Evolutionary conservation across 179 eudicot species (phyloP).

Genomic region (Silene coronaria): DNA sequence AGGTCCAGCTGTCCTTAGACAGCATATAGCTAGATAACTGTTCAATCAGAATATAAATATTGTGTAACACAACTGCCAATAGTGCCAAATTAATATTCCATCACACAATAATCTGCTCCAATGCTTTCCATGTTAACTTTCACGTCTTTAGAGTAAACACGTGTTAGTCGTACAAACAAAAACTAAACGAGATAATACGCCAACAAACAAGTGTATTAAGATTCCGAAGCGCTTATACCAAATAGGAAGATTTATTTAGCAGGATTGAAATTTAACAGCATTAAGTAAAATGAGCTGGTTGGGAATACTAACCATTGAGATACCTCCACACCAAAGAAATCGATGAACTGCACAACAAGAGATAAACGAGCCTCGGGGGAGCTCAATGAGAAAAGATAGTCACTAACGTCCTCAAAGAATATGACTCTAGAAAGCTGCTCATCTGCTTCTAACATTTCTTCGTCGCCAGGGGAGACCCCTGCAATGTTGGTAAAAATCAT

Average conservation of each 20-base stretch:
- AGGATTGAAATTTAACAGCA: not conserved
- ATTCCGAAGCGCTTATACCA: not conserved
- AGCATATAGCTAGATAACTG: not conserved
- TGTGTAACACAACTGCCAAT: not conserved
- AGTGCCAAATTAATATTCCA: not conserved
- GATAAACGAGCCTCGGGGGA: constrained; percentile 72
- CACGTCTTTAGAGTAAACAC: not conserved
- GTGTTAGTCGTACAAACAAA: not conserved
- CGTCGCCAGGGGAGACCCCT: constrained; percentile 33
- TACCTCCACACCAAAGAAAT: constrained; percentile 77
- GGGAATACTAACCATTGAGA: constrained; percentile 59
- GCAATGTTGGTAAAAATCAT: constrained; percentile 21
- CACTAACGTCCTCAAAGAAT: constrained; percentile 76
- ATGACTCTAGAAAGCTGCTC: constrained; percentile 70
- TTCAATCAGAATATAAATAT: not conserved
- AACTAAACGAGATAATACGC: not conserved
- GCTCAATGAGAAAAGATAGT: constrained; percentile 67
- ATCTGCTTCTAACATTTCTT: constrained; percentile 52
- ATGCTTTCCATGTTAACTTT: not conserved
- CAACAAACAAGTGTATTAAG: not conserved
- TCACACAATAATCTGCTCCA: not conserved
- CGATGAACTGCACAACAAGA: constrained; percentile 70
- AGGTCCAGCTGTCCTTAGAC: not conserved
- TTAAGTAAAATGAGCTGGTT: constrained; percentile 6
- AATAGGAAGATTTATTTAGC: not conserved